phyloP scores from a whole-genome alignment of 495 filamentous ascomycete species.

The Penicillium ucsense region DNA sequence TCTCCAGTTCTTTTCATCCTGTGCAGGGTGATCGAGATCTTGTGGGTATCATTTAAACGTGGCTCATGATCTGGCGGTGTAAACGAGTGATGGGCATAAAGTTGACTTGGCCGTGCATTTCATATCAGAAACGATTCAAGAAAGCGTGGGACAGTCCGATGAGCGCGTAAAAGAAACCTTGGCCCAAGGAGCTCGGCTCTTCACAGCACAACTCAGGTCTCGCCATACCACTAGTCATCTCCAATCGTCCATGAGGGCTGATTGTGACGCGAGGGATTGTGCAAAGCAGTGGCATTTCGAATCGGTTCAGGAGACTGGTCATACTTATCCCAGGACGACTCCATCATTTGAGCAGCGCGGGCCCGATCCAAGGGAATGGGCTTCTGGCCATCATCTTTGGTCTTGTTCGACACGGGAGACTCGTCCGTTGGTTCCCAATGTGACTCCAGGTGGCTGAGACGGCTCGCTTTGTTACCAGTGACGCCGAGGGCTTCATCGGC shows the following conservation, averaged over 20 bases:
- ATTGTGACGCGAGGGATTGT: constrained; percentile 12
- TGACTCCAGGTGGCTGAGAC: constrained; percentile 60
- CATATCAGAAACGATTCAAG: no score
- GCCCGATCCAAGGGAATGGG: constrained; percentile 30
- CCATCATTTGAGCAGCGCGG: constrained; percentile 50
- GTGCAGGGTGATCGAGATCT: no score
- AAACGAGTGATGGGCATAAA: no score
- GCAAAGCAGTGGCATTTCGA: constrained; percentile 14
- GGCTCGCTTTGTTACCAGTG: constrained; percentile 56
- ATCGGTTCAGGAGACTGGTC: constrained; percentile 47
- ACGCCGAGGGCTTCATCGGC: constrained; percentile 37
- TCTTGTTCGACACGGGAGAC: constrained; percentile 32
- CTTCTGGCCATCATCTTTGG: constrained; percentile 45
- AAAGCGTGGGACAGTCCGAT: no score
- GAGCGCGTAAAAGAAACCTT: no score
- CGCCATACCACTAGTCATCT: constrained; percentile 7
- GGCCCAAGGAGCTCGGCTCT: no score
- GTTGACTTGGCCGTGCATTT: no score
- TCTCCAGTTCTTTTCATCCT: no score
- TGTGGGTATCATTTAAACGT: no score
- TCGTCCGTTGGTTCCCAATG: constrained; percentile 64
- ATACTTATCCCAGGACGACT: constrained; percentile 52
- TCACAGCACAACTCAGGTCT: background rate
- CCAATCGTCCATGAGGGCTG: constrained; percentile 18
- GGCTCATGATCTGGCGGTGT: no score